Base-by-base conservation (phyloP, 2,329 filamentous ascomycete genomes). In the Pseudonectria buxi region DNA sequence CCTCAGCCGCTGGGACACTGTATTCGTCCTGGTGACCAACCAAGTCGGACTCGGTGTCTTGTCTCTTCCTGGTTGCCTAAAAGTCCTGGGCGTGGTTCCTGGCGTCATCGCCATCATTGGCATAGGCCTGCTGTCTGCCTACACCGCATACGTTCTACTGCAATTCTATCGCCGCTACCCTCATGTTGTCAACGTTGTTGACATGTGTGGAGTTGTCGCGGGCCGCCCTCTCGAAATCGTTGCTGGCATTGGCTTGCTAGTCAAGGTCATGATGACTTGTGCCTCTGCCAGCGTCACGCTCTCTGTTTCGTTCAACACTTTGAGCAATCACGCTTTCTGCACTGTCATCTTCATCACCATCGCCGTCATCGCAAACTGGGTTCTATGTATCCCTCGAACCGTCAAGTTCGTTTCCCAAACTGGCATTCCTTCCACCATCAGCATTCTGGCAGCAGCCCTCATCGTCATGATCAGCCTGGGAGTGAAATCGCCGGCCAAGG, bases 261-360 rank as follows among this genome's bases (percentile, higher is more conserved):
- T 83, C 43, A 84, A 84, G 65, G 83, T 83, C 52, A 82, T 77
- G 32, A 81, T 81, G 57, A 83, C 82, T 43, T 72, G 75, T 62
- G 78, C 74, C 15, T 68, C 81, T 42, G 78, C 82, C 48, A 79
- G 76, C 48, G 64, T 83, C 30, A 74, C 76, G 4, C 75, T 78
- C 26, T 73, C 78, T 10, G 73, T 80, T 46, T 81, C 80, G 40
- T 68, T 82, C 42, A 83, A 83, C 56, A 82, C 77, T 13, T 77
- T 83, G 50, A 73, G 72, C 11, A 64, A 68, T 34, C 71, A 78
- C 49, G 62, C 65, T 3, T 52, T 77, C 4, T 84, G 80, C 60
- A 83, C 79, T 0, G 72, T 83, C 33, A 68, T 64, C 27, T 84
- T 82, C 54, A 71, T 74, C 10, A 68, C 72, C n/a, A 69, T 84